Evolutionary conservation across 2,329 filamentous ascomycete genomes (phyloP), one percentile per base, ranked within the genome.

Genomic region (Fusarium newnesense): DNA sequence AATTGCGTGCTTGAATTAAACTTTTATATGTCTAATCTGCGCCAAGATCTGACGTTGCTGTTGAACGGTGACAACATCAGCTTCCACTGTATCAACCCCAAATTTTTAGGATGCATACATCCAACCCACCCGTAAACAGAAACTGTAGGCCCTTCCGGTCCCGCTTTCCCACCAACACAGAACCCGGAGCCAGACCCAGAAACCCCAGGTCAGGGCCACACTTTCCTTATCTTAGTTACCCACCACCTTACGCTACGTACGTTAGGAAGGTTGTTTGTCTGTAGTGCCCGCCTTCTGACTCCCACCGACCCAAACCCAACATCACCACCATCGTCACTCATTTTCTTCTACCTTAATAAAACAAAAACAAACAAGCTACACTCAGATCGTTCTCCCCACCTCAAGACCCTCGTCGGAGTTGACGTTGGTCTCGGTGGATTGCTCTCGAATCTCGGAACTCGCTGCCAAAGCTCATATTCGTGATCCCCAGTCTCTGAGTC

Each of bases 151-250:
- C 67, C 67, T 71, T 72, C 71, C 76, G 71, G 76, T 73, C 75
- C 75, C 70, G 68, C 67, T 78, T 74, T 78, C 64, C 67, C 74
- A 72, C 73, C 67, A 72, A 52, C 49, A 19, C 39, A 46, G 50
- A 54, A 44, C 44, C 65, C 44, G 58, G 42, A 32, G 56, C 56
- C 30, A 46, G 52, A 46, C 37, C 64, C 42, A 43, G 42, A 46
- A 30, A 52, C 42, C 47, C 62, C 44, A 36, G 60, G 60, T 52
- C 50, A 42, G 47, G 47, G 44, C 60, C 50, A 60, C 70, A 52
- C 66, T 24, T 57, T 69, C 64, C 59, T 68, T 67, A 65, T 66
- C 70, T 64, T 65, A 24, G 24, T 24, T 24, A 53, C 54, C 70
- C 65, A 73, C 50, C 70, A 61, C 39, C 37, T 15, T 11, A 6